Percentiles rank a stretch among this genome's conserved stretches.
Evolutionary conservation across 2,329 filamentous ascomycete species (phyloP).

Genomic region (Clarireedia paspali): DNA sequence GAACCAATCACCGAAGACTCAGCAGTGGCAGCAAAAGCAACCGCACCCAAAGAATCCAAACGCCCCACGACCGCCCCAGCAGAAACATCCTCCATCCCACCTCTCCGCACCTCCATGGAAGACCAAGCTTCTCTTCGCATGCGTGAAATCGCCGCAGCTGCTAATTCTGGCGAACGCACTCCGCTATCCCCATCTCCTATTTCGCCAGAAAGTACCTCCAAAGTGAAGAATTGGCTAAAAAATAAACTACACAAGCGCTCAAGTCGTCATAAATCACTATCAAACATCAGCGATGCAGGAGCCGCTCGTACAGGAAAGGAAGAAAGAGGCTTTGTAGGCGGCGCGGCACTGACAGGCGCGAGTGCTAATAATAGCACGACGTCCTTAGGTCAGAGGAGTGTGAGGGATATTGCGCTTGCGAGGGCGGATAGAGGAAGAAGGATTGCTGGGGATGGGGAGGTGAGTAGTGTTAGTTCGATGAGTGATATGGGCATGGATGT

Average conservation of each 20-base stretch:
- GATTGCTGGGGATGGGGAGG: background rate
- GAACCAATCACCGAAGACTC: background rate
- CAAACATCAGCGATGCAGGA: background rate
- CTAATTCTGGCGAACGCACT: conserved; percentile 15
- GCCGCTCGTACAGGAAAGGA: conserved; percentile 1
- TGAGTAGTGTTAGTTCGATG: background rate
- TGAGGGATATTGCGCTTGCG: background rate
- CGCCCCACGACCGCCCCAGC: conserved; percentile 9
- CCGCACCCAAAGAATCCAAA: background rate
- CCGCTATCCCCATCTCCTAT: conserved; percentile 14
- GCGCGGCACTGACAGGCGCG: conserved; percentile 38
- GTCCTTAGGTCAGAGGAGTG: background rate
- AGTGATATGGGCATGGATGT: background rate
- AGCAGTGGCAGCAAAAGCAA: no score
- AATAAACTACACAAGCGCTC: conserved; percentile 37
- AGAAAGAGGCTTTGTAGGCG: conserved; percentile 40
- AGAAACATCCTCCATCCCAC: background rate
- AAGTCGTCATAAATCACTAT: conserved; percentile 23
- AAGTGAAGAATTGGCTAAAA: conserved; percentile 46
- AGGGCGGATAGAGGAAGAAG: background rate
- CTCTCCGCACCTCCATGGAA: conserved; percentile 25
- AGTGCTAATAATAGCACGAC: conserved; percentile 38
- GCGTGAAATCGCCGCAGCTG: conserved; percentile 16
- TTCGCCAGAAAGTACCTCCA: conserved; percentile 15
- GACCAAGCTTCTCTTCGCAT: conserved; percentile 21